Conservation (phyloP, 495 filamentous ascomycete genomes). For the Talaromyces ruber region DNA sequence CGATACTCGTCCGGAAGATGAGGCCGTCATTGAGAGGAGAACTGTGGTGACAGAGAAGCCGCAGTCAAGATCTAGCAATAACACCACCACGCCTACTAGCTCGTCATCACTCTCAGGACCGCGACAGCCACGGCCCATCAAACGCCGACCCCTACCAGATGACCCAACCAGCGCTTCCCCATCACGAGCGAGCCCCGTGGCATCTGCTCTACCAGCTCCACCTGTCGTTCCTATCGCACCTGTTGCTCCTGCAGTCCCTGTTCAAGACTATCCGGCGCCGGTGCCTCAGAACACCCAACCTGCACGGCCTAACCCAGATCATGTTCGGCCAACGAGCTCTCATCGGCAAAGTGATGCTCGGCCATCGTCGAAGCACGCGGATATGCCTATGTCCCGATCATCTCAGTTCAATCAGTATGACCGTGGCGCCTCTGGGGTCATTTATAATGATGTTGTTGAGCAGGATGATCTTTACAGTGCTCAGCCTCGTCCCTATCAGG, state of each 20-base stretch:
- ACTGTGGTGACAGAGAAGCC: slow-evolving; percentile 32
- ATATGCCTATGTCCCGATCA: neutral
- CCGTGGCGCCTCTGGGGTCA: neutral
- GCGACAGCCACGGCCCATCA: slow-evolving; percentile 53
- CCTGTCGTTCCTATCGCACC: slow-evolving; percentile 17
- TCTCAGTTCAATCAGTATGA: neutral
- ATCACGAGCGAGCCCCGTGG: slow-evolving; percentile 16
- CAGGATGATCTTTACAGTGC: neutral
- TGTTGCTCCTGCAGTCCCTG: neutral
- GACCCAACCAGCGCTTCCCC: slow-evolving; percentile 47
- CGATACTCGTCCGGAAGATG: slow-evolving; percentile 75
- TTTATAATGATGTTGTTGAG: neutral
- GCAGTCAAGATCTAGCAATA: slow-evolving; percentile 16
- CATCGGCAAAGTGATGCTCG: neutral
- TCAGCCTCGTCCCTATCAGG: neutral
- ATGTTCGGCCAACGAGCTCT: slow-evolving; percentile 13
- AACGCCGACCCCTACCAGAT: slow-evolving; percentile 70
- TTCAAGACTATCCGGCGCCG: neutral
- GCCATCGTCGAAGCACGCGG: neutral
- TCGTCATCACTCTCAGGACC: slow-evolving; percentile 44
- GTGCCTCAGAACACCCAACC: slow-evolving; percentile 14
- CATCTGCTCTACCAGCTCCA: slow-evolving; percentile 14
- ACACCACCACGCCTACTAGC: slow-evolving; percentile 2
- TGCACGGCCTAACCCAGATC: slow-evolving; percentile 6
- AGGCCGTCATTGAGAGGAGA: slow-evolving; percentile 48